Conservation (phyloP, 2,329 filamentous ascomycete species). For the Beauveria caledonica region DNA sequence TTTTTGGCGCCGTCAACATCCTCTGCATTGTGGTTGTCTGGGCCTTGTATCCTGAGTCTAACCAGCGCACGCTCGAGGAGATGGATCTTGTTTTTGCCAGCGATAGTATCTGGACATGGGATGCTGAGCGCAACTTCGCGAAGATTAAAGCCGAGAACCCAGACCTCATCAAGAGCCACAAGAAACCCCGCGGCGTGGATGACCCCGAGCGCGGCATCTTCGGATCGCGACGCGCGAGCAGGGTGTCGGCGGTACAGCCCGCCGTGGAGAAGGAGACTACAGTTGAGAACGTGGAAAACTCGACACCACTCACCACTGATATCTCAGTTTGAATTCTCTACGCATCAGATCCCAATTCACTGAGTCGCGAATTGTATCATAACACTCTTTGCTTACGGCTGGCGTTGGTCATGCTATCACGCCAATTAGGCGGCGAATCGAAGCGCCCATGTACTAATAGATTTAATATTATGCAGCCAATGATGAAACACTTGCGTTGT, state of each 20-base stretch:
- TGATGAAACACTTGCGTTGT: no score
- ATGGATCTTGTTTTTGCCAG: conserved; percentile 67
- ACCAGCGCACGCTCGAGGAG: conserved; percentile 65
- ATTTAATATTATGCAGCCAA: no score
- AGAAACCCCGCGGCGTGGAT: conserved; percentile 7
- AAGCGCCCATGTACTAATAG: no score
- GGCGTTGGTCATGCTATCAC: no score
- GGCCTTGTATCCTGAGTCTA: conserved; percentile 67
- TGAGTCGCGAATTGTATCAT: no score
- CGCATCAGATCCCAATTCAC: no score
- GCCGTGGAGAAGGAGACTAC: neutral
- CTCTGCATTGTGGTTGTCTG: conserved; percentile 62
- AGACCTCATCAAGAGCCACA: conserved; percentile 24
- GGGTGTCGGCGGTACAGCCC: neutral
- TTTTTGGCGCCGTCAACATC: conserved; percentile 62
- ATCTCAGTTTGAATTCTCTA: no score
- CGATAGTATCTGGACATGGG: conserved; percentile 61
- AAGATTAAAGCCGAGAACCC: conserved; percentile 54
- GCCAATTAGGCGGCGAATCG: no score
- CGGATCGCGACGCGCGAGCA: conserved; percentile 6
- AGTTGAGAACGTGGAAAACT: neutral
- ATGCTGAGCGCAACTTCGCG: conserved; percentile 57
- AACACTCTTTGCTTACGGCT: no score
- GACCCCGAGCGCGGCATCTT: conserved; percentile 17
- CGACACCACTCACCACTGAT: neutral